Conservation (phyloP, 257 asterid species). For the Mitragyna speciosa region DNA sequence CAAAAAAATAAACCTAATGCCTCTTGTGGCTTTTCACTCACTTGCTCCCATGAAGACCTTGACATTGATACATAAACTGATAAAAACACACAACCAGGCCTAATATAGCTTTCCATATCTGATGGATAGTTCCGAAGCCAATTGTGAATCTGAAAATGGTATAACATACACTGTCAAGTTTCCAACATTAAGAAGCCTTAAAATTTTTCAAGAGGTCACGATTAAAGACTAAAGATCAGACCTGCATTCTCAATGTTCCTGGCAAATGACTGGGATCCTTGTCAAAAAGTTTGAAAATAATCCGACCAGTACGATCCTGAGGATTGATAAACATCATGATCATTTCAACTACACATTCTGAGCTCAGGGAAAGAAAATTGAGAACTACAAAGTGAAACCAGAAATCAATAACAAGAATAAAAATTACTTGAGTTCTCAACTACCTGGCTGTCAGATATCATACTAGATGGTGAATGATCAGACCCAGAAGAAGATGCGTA, state of each 20-base stretch:
- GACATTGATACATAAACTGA: constrained; percentile 82
- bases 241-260: constrained; percentile 70
- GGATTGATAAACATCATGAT: constrained; percentile 17
- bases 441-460: constrained; percentile 69
- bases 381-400: neutral
- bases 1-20: neutral
- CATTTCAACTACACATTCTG: neutral
- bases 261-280: constrained; percentile 96
- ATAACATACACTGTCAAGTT: neutral
- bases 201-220: constrained; percentile 1
- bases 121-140: constrained; percentile 92
- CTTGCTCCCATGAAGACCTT: constrained; percentile 69
- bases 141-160: constrained; percentile 55
- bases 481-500: constrained; percentile 78
- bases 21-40: constrained; percentile 41
- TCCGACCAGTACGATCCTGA: constrained; percentile 87
- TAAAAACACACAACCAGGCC: constrained; percentile 86
- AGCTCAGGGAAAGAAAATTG: constrained; percentile 10
- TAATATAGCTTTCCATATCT: constrained; percentile 92
- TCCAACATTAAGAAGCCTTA: constrained; percentile 14
- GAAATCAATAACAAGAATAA: neutral
- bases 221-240: constrained; percentile 25
- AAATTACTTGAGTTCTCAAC: neutral
- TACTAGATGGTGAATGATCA: constrained; percentile 77
- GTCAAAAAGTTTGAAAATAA: constrained; percentile 84